phyloP scores from a whole-genome alignment of 2,329 filamentous ascomycete species.

The Monilinia fructigena region DNA sequence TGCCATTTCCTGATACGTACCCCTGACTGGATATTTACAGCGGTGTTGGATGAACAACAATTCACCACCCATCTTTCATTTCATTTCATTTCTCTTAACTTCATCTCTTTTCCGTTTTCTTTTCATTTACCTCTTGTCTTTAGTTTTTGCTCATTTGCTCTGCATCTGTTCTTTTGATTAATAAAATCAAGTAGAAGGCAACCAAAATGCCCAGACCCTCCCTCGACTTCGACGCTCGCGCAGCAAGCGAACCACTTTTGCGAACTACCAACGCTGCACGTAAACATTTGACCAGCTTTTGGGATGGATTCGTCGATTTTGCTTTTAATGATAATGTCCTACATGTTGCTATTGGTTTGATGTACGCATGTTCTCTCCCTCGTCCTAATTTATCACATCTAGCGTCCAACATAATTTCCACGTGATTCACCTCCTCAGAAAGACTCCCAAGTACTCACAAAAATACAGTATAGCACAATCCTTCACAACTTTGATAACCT shows the following conservation, averaged over 20 bases:
- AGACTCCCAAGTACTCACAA: conserved; percentile 6
- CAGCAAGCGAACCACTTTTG: conserved; percentile 32
- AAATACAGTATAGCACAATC: conserved; percentile 60
- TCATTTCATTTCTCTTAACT: background rate
- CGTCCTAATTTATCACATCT: background rate
- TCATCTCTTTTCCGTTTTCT: background rate
- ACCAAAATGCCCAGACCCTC: conserved; percentile 27
- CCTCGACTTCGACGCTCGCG: conserved; percentile 27
- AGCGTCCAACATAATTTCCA: background rate
- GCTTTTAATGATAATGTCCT: conserved; percentile 73
- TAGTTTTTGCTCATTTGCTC: background rate
- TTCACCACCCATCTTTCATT: background rate
- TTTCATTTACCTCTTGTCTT: background rate
- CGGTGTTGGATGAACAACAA: background rate
- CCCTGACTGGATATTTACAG: conserved; percentile 8
- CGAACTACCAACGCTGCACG: conserved; percentile 33
- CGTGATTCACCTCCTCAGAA: background rate
- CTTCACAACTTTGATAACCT: conserved; percentile 70
- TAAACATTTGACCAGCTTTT: conserved; percentile 46
- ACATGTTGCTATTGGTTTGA: conserved; percentile 72
- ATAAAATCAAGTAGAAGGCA: background rate
- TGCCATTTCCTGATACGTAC: conserved; percentile 21
- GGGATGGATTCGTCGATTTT: conserved; percentile 68
- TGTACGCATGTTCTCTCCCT: conserved; percentile 46
- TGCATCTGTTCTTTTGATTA: background rate